Evolutionary conservation across 2,329 filamentous ascomycete genomes (phyloP), one percentile per base, ranked within the genome.

Genomic region (Epichloe baconii): DNA sequence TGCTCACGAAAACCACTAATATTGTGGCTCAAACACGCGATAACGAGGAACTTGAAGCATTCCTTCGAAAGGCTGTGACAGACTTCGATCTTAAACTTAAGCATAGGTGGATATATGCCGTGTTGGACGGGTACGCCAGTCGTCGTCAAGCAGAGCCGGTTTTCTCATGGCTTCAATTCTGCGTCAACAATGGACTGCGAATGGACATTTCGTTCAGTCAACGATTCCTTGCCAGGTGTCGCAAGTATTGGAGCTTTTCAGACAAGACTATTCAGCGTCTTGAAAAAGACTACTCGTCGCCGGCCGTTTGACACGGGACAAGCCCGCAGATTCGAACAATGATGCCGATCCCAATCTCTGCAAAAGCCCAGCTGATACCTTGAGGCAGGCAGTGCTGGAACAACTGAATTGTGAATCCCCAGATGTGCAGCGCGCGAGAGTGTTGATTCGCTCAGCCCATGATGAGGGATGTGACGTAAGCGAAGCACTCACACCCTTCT

Each of bases 371-470:
- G 12, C 17, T 4, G 14, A 44, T 26, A 12, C 71, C 49, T 64
- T 79, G 14, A 68, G 71, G n/a, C 62, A 77, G 5, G 74, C 71
- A 8, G 69, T 79, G 8, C 57, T 68, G 10, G 72, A 74, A 2
- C 64, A 68, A 14, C 57, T 78, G 48, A 61, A 60, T 15, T 44
- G 58, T 15, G 60, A 67, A 38, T 59, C 58, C 3, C 52, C 59
- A 3, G 57, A 61, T 43, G 52, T 66, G 46, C 52, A 58, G 45
- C 45, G 58, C 19, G 72, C 75, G 1, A 60, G 67, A 17, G 56
- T 55, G 0, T 61, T 78, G 15, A 65, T 79, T 5, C 58, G 59
- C 5, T 57, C 60, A 34, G 71, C 73, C 0, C 64, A 71, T 37
- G 48, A 55, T 1, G 58, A 64, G 11, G 74, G 73, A 4, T 59